Base-by-base conservation (phyloP, 345 rosid genomes). In the Salix dunnii region DNA sequence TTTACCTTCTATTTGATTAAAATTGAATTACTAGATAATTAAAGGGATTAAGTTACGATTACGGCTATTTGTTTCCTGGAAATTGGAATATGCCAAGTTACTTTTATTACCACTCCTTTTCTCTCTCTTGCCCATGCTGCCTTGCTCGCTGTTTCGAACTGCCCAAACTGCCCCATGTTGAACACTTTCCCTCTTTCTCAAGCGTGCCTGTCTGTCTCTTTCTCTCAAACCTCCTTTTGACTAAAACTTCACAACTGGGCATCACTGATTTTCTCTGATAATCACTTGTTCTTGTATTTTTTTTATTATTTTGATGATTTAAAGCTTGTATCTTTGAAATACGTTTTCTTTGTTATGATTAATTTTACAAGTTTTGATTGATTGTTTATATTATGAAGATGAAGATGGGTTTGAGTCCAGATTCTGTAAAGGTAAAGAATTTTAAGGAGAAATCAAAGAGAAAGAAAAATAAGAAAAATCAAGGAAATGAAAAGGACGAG, bases 131-230 rank as follows among this genome's bases (percentile, higher is more conserved):
- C 92, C 92, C 88, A 38, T 77, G 1, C 85, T 87, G 87, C 87
- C 90, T 89, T 21, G 7, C 13, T 72, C 77, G 38, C 55, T 83
- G 80, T 85, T 85, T 81, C 81, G 84, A 85, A 16, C 85, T 92
- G 88, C 93, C 92, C 90, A 67, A 28, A 6, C 82, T 91, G 88
- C 97, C 92, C 94, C 25, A 23, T 73, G 46, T 65, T 76, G 68
- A 70, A 40, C 82, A 40, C 83, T 80, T 71, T 71, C 79, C 73
- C 83, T 51, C 76, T 80, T 71, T 67, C 76, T 70, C 72, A 42
- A 68, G 51, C 83, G 48, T 38, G 35, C 4, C 35, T 31, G 35
- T 31, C 35, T 31, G 35, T 31, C 35, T 31, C 35, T 31, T 71
- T 71, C 75, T 62, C 75, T 77, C 66, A 55, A 75, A 66, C 31